Conservation (phyloP, 352 stramenopile species). For the Globisporangium lucens region DNA sequence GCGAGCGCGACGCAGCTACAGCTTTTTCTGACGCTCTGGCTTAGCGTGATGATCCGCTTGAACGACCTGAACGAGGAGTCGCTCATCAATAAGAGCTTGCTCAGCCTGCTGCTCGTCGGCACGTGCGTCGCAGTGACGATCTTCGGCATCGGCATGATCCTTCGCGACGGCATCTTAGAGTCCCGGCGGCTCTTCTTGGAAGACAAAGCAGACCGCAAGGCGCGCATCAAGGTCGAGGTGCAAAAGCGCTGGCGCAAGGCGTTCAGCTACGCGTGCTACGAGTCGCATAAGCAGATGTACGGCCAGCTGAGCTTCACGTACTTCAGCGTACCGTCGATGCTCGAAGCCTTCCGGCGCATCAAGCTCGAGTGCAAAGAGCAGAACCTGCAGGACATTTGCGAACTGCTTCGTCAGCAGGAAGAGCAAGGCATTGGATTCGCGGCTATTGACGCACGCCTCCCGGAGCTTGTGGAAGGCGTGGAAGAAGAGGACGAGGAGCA, state of each 20-base stretch:
- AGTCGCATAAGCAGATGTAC: conserved; percentile 38
- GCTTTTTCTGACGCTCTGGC: conserved; percentile 80
- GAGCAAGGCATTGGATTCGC: conserved; percentile 16
- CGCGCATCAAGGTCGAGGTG: conserved; percentile 34
- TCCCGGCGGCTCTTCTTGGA: conserved; percentile 39
- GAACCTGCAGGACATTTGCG: conserved; percentile 19
- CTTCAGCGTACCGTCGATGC: conserved; percentile 49
- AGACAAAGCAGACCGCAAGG: conserved; percentile 38
- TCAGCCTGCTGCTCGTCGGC: conserved; percentile 61
- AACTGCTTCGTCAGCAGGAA: conserved; percentile 18
- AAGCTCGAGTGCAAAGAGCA: conserved; percentile 22
- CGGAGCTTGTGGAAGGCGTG: conserved; percentile 27
- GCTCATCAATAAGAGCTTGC: conserved; percentile 56
- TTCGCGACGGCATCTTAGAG: conserved; percentile 48
- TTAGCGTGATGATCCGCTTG: conserved; percentile 71
- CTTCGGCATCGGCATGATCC: conserved; percentile 60
- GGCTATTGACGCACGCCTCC: conserved; percentile 18
- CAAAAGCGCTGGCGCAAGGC: conserved; percentile 41
- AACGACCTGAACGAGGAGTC: conserved; percentile 60
- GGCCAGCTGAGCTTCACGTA: conserved; percentile 38
- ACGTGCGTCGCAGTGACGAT: conserved; percentile 61
- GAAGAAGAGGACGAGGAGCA: conserved; percentile 10
- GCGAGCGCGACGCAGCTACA: conserved; percentile 73
- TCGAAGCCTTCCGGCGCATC: conserved; percentile 44
- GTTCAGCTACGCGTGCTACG: conserved; percentile 59